phyloP scores from a whole-genome alignment of 352 stramenopile genomes.

The Phytophthora syringae region DNA sequence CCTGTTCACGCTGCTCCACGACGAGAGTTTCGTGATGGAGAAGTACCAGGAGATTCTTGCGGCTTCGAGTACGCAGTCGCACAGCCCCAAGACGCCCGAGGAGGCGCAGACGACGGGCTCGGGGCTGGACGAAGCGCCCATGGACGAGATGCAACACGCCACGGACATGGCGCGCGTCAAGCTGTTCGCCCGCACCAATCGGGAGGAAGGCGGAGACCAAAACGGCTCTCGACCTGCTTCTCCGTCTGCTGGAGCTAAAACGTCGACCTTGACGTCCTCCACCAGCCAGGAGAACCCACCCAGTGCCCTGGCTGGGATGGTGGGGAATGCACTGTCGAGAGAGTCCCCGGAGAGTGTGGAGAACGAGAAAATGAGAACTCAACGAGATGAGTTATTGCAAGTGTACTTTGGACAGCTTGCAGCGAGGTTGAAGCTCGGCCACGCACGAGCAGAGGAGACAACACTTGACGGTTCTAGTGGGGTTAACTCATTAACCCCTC shows the following conservation, averaged over 20 bases:
- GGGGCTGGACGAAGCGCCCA: constrained; percentile 54
- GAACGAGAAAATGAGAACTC: constrained; percentile 39
- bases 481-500: background rate
- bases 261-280: constrained; percentile 7
- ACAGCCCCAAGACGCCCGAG: constrained; percentile 7
- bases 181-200: constrained; percentile 42
- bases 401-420: constrained; percentile 50
- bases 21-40: constrained; percentile 72
- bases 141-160: constrained; percentile 68
- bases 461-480: background rate
- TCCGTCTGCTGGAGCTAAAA: constrained; percentile 4
- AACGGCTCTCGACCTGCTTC: constrained; percentile 13
- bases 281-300: constrained; percentile 31
- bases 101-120: constrained; percentile 50
- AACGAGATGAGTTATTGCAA: constrained; percentile 49
- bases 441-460: background rate
- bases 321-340: constrained; percentile 47
- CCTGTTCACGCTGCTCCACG: constrained; percentile 75
- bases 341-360: constrained; percentile 45
- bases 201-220: background rate
- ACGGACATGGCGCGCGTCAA: constrained; percentile 63
- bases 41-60: constrained; percentile 62
- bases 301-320: constrained; percentile 45
- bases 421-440: constrained; percentile 16
- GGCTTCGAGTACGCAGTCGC: background rate